phyloP scores from a whole-genome alignment of 306 rosid genomes.

The Leucaena leucocephala region DNA sequence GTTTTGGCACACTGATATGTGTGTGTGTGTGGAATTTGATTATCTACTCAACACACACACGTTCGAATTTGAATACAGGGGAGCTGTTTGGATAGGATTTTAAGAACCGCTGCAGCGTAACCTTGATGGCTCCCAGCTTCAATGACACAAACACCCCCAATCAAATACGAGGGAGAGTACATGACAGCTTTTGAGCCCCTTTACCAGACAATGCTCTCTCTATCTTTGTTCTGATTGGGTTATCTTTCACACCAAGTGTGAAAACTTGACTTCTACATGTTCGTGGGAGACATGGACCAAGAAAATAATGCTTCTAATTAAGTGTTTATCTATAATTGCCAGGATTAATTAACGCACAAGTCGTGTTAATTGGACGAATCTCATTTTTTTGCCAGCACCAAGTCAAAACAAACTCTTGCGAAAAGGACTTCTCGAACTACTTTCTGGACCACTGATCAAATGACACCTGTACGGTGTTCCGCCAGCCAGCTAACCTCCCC shows the following conservation, averaged over 20 bases:
- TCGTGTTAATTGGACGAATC: neutral
- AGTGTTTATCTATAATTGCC: neutral
- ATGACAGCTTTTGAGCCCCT: neutral
- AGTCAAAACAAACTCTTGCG: neutral
- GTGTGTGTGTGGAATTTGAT: too few relatives aligned
- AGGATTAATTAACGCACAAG: neutral
- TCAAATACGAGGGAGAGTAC: neutral
- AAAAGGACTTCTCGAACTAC: neutral
- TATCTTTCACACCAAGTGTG: neutral
- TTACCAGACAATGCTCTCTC: neutral
- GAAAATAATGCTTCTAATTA: neutral
- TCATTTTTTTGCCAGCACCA: neutral
- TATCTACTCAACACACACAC: too few relatives aligned
- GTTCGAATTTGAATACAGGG: too few relatives aligned
- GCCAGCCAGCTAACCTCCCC: neutral
- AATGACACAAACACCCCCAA: neutral
- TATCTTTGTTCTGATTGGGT: neutral
- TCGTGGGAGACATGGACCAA: neutral
- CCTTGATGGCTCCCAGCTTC: neutral
- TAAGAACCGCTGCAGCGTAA: too few relatives aligned
- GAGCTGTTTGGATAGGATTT: too few relatives aligned
- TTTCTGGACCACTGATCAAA: constrained; percentile 5
- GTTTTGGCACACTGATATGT: too few relatives aligned
- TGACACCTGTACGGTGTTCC: neutral
- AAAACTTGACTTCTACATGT: neutral